Evolutionary conservation across 2,329 filamentous ascomycete genomes (phyloP).

Genomic region (Helotiales sp.): DNA sequence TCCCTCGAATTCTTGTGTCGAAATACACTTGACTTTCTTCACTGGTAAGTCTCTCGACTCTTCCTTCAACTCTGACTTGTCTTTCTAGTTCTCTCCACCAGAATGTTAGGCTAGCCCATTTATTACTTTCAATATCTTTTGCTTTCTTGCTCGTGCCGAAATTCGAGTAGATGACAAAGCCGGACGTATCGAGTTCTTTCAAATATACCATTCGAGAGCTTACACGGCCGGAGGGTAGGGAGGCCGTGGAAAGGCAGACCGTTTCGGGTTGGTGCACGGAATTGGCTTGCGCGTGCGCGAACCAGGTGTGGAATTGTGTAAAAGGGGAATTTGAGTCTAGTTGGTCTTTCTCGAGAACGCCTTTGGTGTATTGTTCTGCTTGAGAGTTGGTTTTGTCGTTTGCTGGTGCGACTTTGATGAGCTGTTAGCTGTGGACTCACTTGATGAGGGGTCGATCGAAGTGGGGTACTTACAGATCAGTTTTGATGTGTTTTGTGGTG

Average conservation of each 20-base stretch:
- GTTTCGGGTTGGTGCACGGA: conserved; percentile 80
- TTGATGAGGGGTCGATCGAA: not conserved
- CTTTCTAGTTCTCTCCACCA: conserved; percentile 87
- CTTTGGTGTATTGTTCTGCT: conserved; percentile 77
- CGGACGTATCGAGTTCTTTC: conserved; percentile 83
- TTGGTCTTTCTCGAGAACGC: conserved; percentile 63
- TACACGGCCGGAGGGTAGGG: conserved; percentile 81
- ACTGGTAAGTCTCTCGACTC: conserved; percentile 65
- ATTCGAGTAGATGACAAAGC: conserved; percentile 94
- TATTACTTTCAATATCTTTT: conserved; percentile 72
- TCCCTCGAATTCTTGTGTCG: conserved; percentile 75
- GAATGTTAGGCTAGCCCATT: conserved; percentile 83
- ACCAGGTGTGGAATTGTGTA: conserved; percentile 89
- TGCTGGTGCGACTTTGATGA: conserved; percentile 63
- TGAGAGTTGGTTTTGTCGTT: conserved; percentile 62
- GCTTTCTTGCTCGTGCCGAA: conserved; percentile 78
- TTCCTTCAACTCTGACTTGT: conserved; percentile 89
- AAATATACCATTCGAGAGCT: conserved; percentile 89
- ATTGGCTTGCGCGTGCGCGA: conserved; percentile 68
- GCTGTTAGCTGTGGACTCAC: not conserved
- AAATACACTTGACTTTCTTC: conserved; percentile 77
- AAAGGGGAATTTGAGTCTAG: conserved; percentile 69
- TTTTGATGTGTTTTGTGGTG: conserved; percentile 36
- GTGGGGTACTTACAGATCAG: conserved; percentile 40
- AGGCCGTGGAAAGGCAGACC: conserved; percentile 83